Conservation (phyloP, 495 filamentous ascomycete species). For the Penicillium cosmopolitanum region DNA sequence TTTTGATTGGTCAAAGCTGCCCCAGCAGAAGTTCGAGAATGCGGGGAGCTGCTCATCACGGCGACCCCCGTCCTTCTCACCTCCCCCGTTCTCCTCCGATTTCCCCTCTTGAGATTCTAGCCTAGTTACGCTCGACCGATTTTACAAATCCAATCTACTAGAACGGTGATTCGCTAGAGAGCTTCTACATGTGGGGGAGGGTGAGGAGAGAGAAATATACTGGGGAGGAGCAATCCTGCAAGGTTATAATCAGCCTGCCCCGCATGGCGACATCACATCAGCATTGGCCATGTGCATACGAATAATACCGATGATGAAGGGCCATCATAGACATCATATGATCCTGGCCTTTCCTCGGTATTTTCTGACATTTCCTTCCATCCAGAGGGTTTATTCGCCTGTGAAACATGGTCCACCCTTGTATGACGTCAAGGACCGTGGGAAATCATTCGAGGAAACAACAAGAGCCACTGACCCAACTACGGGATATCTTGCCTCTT, state of each 20-base stretch:
- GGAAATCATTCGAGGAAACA: too few species aligned
- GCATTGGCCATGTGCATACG: background rate
- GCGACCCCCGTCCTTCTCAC: conserved; percentile 4
- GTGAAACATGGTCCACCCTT: background rate
- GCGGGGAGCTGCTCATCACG: conserved; percentile 6
- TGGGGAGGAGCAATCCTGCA: background rate
- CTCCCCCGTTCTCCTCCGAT: conserved; percentile 2
- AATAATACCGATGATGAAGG: background rate
- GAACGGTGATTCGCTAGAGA: background rate
- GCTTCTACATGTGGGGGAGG: background rate
- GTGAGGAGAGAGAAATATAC: background rate
- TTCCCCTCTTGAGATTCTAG: conserved; percentile 1
- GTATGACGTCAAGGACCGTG: conserved; percentile 1
- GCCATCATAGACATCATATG: conserved; percentile 1
- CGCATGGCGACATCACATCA: background rate
- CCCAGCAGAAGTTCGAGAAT: conserved; percentile 13
- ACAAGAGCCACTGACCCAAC: too few species aligned
- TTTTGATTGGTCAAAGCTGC: conserved; percentile 14
- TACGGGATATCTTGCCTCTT: too few species aligned
- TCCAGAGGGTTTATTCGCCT: background rate
- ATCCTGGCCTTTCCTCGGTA: background rate
- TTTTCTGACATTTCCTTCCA: background rate
- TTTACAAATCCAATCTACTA: conserved; percentile 2
- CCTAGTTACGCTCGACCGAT: background rate
- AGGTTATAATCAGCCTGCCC: background rate